These are phyloP conservation scores for Marasmius fiardii DNA, from an alignment of 1,284 basidiomycete genomes.

Conservation along the genomic window DNA sequence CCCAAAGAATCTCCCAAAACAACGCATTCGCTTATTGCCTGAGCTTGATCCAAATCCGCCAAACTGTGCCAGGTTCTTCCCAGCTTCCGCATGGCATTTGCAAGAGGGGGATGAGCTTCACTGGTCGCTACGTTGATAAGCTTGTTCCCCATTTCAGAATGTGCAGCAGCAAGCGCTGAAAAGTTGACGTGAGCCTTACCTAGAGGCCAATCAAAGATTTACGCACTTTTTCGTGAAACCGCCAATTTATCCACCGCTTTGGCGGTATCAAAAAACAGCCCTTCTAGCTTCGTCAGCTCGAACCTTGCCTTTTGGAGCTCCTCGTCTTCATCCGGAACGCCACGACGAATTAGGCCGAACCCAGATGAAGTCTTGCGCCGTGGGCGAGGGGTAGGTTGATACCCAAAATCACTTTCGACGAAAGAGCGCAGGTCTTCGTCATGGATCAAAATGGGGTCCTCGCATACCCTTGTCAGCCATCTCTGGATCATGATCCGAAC, in stretches of 20 bases:
- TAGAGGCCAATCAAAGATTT: slow-evolving; percentile 3
- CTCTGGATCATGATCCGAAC: slow-evolving; percentile 90
- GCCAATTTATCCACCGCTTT: slow-evolving; percentile 84
- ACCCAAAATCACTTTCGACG: slow-evolving; percentile 94
- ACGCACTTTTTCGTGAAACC: slow-evolving; percentile 70
- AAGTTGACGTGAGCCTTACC: neutral
- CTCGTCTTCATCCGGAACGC: slow-evolving; percentile 81
- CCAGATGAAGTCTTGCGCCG: slow-evolving; percentile 65
- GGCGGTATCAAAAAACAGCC: slow-evolving; percentile 85
- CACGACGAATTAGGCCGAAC: slow-evolving; percentile 66
- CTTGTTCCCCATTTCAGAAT: slow-evolving; percentile 87
- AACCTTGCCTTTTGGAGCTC: slow-evolving; percentile 85
- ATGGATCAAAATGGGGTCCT: slow-evolving; percentile 79
- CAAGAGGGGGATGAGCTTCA: slow-evolving; percentile 79
- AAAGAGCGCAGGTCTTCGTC: slow-evolving; percentile 93
- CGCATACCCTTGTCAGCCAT: slow-evolving; percentile 88
- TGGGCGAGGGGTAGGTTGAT: slow-evolving; percentile 76
- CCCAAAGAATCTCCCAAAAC: slow-evolving; percentile 89
- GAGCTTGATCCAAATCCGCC: slow-evolving; percentile 81
- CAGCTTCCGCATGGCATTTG: slow-evolving; percentile 77
- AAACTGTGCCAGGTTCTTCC: slow-evolving; percentile 84
- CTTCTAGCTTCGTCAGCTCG: slow-evolving; percentile 86
- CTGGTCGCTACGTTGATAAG: slow-evolving; percentile 84
- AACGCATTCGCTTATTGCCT: slow-evolving; percentile 89
- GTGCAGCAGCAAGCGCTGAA: slow-evolving; percentile 70